Evolutionary conservation across 306 rosid species (phyloP).

Genomic region (Vigna radiata): DNA sequence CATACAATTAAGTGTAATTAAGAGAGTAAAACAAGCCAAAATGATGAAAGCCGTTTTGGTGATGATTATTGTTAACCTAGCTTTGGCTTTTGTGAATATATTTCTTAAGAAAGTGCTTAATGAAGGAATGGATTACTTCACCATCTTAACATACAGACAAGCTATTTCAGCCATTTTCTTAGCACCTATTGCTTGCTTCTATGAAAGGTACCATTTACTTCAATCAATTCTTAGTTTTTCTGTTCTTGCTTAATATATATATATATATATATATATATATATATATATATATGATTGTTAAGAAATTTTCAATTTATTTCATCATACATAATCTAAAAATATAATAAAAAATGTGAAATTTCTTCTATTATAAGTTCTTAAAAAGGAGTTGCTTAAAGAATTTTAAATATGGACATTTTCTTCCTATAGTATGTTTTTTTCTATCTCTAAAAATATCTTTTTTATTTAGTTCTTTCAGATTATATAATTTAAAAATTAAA

Average conservation of each 20-base stretch:
- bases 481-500: no score
- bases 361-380: no score
- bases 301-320: no score
- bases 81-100: conserved; percentile 69
- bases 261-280: no score
- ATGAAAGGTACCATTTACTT: conserved; percentile 63
- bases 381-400: no score
- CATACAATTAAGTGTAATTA: not conserved
- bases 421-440: no score
- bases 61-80: conserved; percentile 69
- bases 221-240: not conserved
- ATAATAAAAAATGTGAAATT: no score
- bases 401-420: no score
- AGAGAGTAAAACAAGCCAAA: not conserved
- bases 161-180: conserved; percentile 60
- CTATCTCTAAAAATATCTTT: no score
- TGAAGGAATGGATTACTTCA: conserved; percentile 61
- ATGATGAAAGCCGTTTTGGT: conserved; percentile 50
- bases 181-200: conserved; percentile 71
- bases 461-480: no score
- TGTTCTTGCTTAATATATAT: not conserved
- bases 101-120: conserved; percentile 71
- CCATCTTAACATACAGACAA: conserved; percentile 69
- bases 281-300: no score
- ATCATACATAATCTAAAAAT: no score